phyloP scores from a whole-genome alignment of 1,139 yeast species.

The Pichia sp. region DNA sequence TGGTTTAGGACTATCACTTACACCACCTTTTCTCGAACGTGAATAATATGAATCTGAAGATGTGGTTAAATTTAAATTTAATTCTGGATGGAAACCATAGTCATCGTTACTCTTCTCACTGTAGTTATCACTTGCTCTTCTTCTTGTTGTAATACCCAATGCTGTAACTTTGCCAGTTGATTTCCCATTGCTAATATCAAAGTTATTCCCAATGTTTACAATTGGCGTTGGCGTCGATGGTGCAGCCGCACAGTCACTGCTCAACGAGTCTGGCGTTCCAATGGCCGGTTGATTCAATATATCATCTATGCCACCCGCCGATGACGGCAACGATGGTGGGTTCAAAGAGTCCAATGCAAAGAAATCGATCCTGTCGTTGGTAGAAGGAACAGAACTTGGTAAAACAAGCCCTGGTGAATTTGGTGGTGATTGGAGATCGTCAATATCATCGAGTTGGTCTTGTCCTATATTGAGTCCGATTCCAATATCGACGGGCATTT shows the following conservation, averaged over 20 bases:
- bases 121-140: neutral
- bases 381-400: conserved; percentile 17
- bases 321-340: too few relatives aligned
- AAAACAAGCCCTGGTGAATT: conserved; percentile 35
- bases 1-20: neutral
- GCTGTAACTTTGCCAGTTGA: neutral
- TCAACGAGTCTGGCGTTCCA: neutral
- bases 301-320: neutral
- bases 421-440: conserved; percentile 28
- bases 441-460: conserved; percentile 14
- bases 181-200: neutral
- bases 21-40: conserved; percentile 14
- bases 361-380: conserved; percentile 37
- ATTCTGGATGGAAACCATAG: neutral
- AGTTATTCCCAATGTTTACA: neutral
- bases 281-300: neutral
- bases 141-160: neutral
- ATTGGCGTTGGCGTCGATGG: neutral
- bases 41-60: conserved; percentile 34
- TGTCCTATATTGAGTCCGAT: conserved; percentile 12
- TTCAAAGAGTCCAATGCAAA: conserved; percentile 32
- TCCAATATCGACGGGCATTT: conserved; percentile 4
- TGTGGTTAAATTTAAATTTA: conserved; percentile 9
- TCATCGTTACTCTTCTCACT: neutral
- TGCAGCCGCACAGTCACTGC: neutral